Base-by-base conservation (phyloP, 108 stramenopile species). In the Stephanodiscus minutulus region DNA sequence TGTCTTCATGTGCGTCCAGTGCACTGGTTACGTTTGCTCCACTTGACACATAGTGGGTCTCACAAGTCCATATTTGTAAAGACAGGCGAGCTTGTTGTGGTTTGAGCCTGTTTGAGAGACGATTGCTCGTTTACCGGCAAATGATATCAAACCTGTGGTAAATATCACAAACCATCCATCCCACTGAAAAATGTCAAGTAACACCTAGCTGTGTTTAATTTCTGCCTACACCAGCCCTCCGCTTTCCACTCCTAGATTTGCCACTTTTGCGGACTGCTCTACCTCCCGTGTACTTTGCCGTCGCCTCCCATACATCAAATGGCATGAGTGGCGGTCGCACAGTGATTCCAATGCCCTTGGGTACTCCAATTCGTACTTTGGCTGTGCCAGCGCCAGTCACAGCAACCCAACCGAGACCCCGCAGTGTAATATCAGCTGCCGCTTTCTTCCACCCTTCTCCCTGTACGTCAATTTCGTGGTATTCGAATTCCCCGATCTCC, bases 381-480 rank as follows among this genome's bases (percentile, higher is more conserved):
- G 88, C 94, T 18, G 46, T 72, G 10, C 96, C 96, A 18, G 91
- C 87, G 28, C 98, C 98, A 7, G 97, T 97, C 6, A 98, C 92
- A n/a, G 95, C 80, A 9, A 99, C 85, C 97, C 97, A 99, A 22
- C 98, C 98, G 24, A 99, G 86, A 24, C 98, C 98, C 7, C 94
- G 81, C 36, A 99, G 69, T 13, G 91, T 86, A 35, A 99, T 91
- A 59, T 98, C 98, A 7, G 92, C 91, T 17, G 96, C 95, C 9
- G 98, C 96, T 61, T 94, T 82, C 62, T 96, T 96, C 97, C 97
- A 99, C 7, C 96, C 95, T 58, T 68, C 64, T 18, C 97, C 97
- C 17, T 95, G 72, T 29, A 98, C 87, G 24, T 90, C 88, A 56
- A 98, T 77, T 24, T 87, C 82, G 64, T 94, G 90, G 62, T 83